Conservation (phyloP, 2,329 filamentous ascomycete genomes). For the Trichoderma atrobrunneum region DNA sequence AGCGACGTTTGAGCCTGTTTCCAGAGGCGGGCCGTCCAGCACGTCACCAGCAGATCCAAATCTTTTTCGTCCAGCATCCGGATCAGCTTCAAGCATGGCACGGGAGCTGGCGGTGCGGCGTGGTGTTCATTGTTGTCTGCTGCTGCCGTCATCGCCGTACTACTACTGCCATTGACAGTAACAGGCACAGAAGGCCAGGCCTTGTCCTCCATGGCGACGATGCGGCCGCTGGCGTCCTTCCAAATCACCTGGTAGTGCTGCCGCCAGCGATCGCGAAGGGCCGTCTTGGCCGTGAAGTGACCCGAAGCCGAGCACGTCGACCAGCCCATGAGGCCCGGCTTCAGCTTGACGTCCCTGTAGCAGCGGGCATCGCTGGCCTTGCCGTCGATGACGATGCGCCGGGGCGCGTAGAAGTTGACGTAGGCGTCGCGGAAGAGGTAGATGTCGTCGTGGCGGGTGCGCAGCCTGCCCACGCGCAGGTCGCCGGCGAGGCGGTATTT, state of each 20-base stretch:
- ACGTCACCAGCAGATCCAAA: slow-evolving; percentile 13
- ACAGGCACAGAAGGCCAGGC: background rate
- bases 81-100: slow-evolving; percentile 11
- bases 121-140: background rate
- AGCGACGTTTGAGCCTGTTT: slow-evolving; percentile 9
- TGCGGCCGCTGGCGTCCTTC: slow-evolving; percentile 12
- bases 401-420: slow-evolving; percentile 13
- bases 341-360: slow-evolving; percentile 13
- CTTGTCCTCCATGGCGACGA: slow-evolving; percentile 15
- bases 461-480: background rate
- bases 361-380: slow-evolving; percentile 5
- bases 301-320: slow-evolving; percentile 6
- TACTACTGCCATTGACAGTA: background rate
- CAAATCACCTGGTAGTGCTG: slow-evolving; percentile 12
- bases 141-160: background rate
- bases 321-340: slow-evolving; percentile 7
- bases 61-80: slow-evolving; percentile 13
- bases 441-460: slow-evolving; percentile 8
- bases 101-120: background rate
- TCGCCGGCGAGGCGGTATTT: slow-evolving; percentile 4
- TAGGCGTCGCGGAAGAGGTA: slow-evolving; percentile 14
- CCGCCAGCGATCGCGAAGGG: slow-evolving; percentile 4
- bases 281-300: slow-evolving; percentile 6
- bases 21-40: slow-evolving; percentile 12
- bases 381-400: slow-evolving; percentile 15